A percentile compares a stretch with the other conserved stretches of the same genome.
Evolutionary conservation across 2,329 filamentous ascomycete genomes (phyloP).

Genomic region (Botrytis sinoallii): DNA sequence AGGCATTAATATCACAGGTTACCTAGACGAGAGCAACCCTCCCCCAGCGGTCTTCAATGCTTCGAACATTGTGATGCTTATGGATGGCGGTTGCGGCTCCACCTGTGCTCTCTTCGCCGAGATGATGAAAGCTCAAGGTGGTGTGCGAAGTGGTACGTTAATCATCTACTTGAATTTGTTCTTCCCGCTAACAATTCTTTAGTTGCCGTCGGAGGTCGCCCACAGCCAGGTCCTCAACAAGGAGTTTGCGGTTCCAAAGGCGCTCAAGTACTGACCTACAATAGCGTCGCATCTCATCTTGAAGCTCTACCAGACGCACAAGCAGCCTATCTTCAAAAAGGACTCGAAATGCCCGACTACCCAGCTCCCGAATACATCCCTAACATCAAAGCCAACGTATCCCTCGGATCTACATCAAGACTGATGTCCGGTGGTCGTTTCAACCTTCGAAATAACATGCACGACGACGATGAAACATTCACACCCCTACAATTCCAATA

Average conservation of each 20-base stretch:
- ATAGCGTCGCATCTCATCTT: background rate
- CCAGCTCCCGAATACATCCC: conserved; percentile 40
- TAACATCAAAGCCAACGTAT: conserved; percentile 12
- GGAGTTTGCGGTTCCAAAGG: conserved; percentile 63
- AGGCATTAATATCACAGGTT: conserved; percentile 37
- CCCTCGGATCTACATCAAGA: background rate
- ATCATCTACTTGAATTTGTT: background rate
- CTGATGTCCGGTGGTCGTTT: background rate
- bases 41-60: conserved; percentile 42
- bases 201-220: conserved; percentile 52
- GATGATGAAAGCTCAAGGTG: conserved; percentile 48
- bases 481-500: conserved; percentile 58
- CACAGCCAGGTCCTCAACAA: conserved; percentile 54
- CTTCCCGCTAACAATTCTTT: conserved; percentile 41
- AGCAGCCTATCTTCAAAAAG: background rate
- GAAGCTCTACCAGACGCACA: background rate
- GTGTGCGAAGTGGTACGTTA: conserved; percentile 14
- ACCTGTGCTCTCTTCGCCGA: conserved; percentile 58
- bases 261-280: conserved; percentile 34
- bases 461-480: conserved; percentile 28
- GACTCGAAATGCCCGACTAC: conserved; percentile 21
- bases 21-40: conserved; percentile 25
- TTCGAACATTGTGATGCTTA: conserved; percentile 37
- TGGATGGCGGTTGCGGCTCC: conserved; percentile 56
- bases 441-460: conserved; percentile 37